Base-by-base conservation (phyloP, 23 red algal species). In the Agarophyton chilense region DNA sequence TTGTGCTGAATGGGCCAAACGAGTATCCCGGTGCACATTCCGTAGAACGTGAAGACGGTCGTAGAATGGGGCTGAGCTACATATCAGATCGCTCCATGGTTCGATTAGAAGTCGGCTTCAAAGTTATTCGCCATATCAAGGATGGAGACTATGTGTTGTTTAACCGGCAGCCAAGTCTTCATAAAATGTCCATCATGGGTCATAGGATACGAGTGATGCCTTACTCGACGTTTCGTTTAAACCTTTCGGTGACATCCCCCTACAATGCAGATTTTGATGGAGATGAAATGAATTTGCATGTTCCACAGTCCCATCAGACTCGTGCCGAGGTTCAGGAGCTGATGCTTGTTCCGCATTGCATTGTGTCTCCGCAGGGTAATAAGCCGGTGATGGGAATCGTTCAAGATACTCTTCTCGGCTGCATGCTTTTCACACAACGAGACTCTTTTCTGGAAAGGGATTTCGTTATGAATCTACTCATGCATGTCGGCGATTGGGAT, bases 181-280 rank as follows among this genome's bases (percentile, higher is more conserved):
- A 99, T 76, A 95, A 95, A 58, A 99, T 99, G 97, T 96, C 93
- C 7, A 99, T 99, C 63, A 99, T 99, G 97, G 97, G 97, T 44
- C 97, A 99, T 86, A 85, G 97, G 45, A 90, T 99, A 45, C 82
- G 90, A n/a, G 92, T 99, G 33, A 57, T 99, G 62, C 97, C 93
- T 17, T 99, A 99, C 55, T 95, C 92, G n/a, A 99, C 97, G 18
- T 99, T 99, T 86, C 93, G 97, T 19, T 75, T 99, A 33, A 99
- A 99, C 67, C 61, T 99, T 10, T 95, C 93, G 4, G 97, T 94
- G 28, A 99, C 97, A 13, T 94, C 90, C 32, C 97, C 97, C 3
- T 99, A 99, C 88, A 99, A 99, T 65, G 97, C 97, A 16, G 97
- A 99, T 94, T 99, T 99, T 60, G 97, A 99, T 89, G 97, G 97